Evolutionary conservation across 2,329 filamentous ascomycete species (phyloP).

Genomic region (Venturia carpophila): DNA sequence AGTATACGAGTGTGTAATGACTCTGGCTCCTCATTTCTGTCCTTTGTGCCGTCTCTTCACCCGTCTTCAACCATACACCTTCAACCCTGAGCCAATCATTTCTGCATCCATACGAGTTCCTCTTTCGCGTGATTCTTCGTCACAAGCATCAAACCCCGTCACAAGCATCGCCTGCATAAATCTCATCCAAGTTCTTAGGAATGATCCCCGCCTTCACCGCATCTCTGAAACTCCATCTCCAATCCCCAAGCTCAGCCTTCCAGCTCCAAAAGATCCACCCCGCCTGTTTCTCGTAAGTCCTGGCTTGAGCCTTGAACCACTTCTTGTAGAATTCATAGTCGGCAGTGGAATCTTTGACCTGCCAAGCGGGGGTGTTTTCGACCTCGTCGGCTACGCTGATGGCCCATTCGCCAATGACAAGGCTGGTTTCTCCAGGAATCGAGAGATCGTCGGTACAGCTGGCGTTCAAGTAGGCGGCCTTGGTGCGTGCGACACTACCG

Average conservation of each 20-base stretch:
- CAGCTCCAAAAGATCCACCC: slow-evolving; percentile 57
- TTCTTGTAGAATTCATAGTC: slow-evolving; percentile 45
- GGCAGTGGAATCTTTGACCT: slow-evolving; percentile 25
- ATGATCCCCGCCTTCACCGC: slow-evolving; percentile 37
- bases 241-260: slow-evolving; percentile 46
- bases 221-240: slow-evolving; percentile 44
- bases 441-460: slow-evolving; percentile 24
- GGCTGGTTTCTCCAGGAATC: slow-evolving; percentile 32
- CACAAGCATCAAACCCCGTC: background rate
- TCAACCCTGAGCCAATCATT: background rate
- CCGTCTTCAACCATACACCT: background rate
- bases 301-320: slow-evolving; percentile 51
- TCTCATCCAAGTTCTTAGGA: slow-evolving; percentile 25
- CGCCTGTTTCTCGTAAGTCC: slow-evolving; percentile 45
- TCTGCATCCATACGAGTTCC: background rate
- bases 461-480: slow-evolving; percentile 44
- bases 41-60: background rate
- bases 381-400: slow-evolving; percentile 45
- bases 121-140: no score
- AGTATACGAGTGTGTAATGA: background rate
- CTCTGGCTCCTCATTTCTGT: background rate
- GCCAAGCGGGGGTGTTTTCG: slow-evolving; percentile 40
- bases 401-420: slow-evolving; percentile 52
- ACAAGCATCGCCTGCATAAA: background rate
- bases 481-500: slow-evolving; percentile 34